Evolutionary conservation across 192 early-diverging fungal genomes (phyloP), one percentile per base, ranked within the genome.

Genomic region (Backusella psychrophila): DNA sequence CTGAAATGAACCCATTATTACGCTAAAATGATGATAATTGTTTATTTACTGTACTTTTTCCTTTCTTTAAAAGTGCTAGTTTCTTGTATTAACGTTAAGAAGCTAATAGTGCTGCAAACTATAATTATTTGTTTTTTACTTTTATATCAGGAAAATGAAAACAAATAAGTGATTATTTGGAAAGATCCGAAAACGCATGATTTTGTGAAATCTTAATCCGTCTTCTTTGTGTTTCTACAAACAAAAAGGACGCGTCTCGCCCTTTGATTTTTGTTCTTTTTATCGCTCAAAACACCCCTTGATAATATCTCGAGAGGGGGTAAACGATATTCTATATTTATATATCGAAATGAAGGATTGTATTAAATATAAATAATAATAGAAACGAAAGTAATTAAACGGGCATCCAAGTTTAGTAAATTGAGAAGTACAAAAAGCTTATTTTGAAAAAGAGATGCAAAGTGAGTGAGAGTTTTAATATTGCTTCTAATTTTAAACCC

Each of bases 341-440:
- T 39, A 39, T 11, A 39, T 39, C 38, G 38, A 39, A 39, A 12
- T 11, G 11, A 39, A 39, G 7, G 11, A 0, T 29, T 23, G 0
- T 12, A 56, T 56, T 21, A 5, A 53, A 59, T 23, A 6, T 26
- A 59, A 59, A 63, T 63, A 63, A 63, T 29, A 29, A 29, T 29
- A 26, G 11, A 15, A 44, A n/a, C n/a, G 6, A 49, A 49, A 6
- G 5, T 49, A 19, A 49, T 49, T 49, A 49, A 49, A 49, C 46
- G 46, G 46, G 46, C 14, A 14, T 11, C 26, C 56, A 63, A 14
- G 21, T 63, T 63, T 26, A 23, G 56, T 63, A 63, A 23, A 63
- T 63, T 23, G 21, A 29, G 56, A 63, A 63, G 56, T 63, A 63
- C 56, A 63, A 63, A 63, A 63, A 63, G 56, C 12, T 63, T 63